These are phyloP conservation scores for Paraconiothyrium brasiliense DNA, from an alignment of 2,329 filamentous ascomycete genomes.

Conservation along the genomic window DNA sequence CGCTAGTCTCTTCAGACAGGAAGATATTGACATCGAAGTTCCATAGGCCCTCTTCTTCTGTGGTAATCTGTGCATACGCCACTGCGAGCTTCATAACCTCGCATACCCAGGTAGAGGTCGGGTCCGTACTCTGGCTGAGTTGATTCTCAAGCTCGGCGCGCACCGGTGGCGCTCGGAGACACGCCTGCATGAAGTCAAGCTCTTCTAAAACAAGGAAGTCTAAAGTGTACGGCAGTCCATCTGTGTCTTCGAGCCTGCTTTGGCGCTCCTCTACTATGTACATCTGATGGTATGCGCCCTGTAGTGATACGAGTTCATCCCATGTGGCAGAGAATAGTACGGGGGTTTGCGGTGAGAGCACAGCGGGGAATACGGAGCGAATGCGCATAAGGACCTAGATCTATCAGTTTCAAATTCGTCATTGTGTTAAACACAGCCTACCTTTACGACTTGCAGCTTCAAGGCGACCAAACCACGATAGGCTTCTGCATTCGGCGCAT, in stretches of 20 bases:
- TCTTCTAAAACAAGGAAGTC: conserved; percentile 95
- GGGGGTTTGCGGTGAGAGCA: conserved; percentile 83
- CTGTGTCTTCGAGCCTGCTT: conserved; percentile 86
- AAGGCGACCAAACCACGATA: conserved; percentile 87
- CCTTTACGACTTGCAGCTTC: conserved; percentile 91
- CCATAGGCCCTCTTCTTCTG: conserved; percentile 94
- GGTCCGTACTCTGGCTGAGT: conserved; percentile 68
- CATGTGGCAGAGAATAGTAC: conserved; percentile 87
- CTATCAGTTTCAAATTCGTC: conserved; percentile 11
- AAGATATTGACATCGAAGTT: conserved; percentile 96
- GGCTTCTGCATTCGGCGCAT: conserved; percentile 64
- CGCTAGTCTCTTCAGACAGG: conserved; percentile 91
- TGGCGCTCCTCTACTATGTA: conserved; percentile 89
- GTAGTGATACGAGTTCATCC: conserved; percentile 81
- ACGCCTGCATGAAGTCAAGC: conserved; percentile 92
- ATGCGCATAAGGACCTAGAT: conserved; percentile 84
- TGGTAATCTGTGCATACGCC: conserved; percentile 87
- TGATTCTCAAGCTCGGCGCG: conserved; percentile 88
- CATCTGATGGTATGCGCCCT: conserved; percentile 78
- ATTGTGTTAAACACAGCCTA: conserved; percentile 38
- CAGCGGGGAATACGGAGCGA: conserved; percentile 80
- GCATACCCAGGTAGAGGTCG: conserved; percentile 75
- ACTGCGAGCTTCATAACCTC: conserved; percentile 88
- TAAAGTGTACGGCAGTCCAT: conserved; percentile 91
- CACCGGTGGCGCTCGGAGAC: conserved; percentile 86